These are phyloP conservation scores for Penicillium parvum DNA, from an alignment of 495 filamentous ascomycete species.

Conservation along the genomic window DNA sequence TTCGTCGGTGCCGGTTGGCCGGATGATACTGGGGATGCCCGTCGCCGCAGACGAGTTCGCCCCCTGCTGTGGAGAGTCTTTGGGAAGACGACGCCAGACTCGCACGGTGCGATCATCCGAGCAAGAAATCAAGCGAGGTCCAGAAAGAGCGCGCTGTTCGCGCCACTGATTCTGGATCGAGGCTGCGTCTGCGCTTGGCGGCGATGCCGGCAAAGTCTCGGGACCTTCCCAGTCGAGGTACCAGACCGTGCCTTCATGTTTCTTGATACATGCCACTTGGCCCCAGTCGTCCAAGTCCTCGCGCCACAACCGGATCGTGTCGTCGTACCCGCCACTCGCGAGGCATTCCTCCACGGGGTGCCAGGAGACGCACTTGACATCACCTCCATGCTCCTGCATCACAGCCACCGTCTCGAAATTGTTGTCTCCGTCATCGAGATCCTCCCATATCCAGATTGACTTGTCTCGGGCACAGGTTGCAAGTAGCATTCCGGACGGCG, in stretches of 20 bases:
- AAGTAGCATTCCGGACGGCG: constrained; percentile 70
- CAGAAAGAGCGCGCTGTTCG: constrained; percentile 41
- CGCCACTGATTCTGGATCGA: constrained; percentile 31
- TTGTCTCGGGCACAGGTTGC: constrained; percentile 92
- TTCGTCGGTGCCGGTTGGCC: constrained; percentile 64
- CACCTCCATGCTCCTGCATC: constrained; percentile 85
- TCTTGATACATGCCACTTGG: constrained; percentile 75
- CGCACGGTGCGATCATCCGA: constrained; percentile 75
- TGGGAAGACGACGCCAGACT: constrained; percentile 67
- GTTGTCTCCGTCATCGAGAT: constrained; percentile 75
- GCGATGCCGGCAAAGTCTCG: constrained; percentile 3
- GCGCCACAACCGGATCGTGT: constrained; percentile 81
- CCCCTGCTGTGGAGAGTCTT: constrained; percentile 31
- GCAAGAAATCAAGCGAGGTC: constrained; percentile 67
- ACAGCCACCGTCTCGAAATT: constrained; percentile 96
- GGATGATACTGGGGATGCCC: constrained; percentile 75
- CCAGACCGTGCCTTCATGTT: constrained; percentile 83
- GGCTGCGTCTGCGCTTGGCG: background rate
- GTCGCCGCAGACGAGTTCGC: constrained; percentile 27
- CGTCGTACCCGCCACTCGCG: constrained; percentile 85
- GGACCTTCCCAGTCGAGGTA: constrained; percentile 70
- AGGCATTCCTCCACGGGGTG: constrained; percentile 77
- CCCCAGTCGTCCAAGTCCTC: constrained; percentile 93
- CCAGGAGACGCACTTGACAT: constrained; percentile 93
- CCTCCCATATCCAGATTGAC: constrained; percentile 98